Percentiles rank a stretch among this genome's conserved stretches.
phyloP scores from a whole-genome alignment of 192 early-diverging fungal species.

The Backusella westeae region DNA sequence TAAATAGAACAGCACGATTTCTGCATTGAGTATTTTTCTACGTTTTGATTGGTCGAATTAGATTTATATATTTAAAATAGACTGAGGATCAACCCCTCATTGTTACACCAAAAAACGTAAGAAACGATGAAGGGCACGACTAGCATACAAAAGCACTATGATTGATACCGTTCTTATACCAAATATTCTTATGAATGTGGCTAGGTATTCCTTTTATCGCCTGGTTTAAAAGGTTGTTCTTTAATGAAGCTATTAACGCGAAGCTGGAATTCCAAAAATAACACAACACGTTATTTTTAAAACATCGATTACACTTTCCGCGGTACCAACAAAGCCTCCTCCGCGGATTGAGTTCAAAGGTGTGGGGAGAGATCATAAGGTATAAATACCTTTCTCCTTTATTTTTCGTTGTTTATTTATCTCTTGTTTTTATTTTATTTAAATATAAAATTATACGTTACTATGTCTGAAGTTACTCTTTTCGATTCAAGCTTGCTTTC shows the following conservation, averaged over 20 bases:
- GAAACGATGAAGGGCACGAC: not conserved
- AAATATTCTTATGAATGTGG: too few species aligned
- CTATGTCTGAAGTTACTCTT: slow-evolving; percentile 40
- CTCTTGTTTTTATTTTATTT: not conserved
- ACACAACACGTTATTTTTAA: slow-evolving; percentile 6
- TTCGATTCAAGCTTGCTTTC: slow-evolving; percentile 69
- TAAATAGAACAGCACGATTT: not conserved
- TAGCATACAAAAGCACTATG: not conserved
- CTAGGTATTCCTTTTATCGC: not conserved
- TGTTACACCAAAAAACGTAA: not conserved
- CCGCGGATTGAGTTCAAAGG: not conserved
- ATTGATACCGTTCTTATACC: not conserved
- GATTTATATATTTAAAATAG: not conserved
- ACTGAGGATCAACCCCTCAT: not conserved
- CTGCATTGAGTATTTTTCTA: not conserved
- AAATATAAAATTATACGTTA: not conserved
- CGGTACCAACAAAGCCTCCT: not conserved
- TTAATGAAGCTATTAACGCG: not conserved
- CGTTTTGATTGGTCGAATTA: not conserved
- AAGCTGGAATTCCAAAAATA: not conserved
- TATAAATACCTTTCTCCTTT: not conserved
- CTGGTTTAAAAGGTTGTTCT: not conserved
- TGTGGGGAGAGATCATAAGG: not conserved
- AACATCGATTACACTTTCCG: not conserved
- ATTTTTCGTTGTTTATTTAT: not conserved